Base-by-base conservation (phyloP, 2,329 filamentous ascomycete species). In the Celoporthe dispersa region DNA sequence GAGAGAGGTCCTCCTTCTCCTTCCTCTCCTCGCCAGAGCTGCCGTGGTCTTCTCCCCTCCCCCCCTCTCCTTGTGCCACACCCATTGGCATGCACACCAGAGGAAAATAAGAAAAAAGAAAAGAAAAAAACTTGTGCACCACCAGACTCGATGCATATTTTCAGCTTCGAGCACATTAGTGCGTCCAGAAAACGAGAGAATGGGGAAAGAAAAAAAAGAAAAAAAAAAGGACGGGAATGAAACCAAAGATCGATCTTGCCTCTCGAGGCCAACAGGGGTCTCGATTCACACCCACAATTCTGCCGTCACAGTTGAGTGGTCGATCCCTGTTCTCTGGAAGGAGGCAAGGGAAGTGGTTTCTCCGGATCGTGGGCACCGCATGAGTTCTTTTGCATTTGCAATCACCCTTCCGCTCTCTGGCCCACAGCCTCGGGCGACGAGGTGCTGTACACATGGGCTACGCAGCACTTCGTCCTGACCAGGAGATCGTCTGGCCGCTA, bases 331-430 rank as follows among this genome's bases (percentile, higher is more conserved):
- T 9, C 25, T 35, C 3, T 4, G n/a, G 25, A 28, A 48, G 25
- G n/a, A 19, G 11, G 19, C 16, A 33, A 12, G 9, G 28, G 28
- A 25, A 22, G 37, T 28, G 14, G 44, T 65, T 19, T 25, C 25
- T 28, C 63, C 48, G 51, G 51, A 59, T 57, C 64, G 51, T 33
- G 25, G 25, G 62, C 62, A 62, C 28, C 44, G 51, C 33, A 57
- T 39, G 31, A 39, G 31, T 6, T 22, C n/a, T n/a, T n/a, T 7
- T 57, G 48, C 51, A 57, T 66, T 35, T 57, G 51, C 48, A 39
- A 28, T 62, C n/a, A 16, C 22, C 7, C 22, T 28, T 57, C 25
- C 9, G 44, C 22, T 22, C 8, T 14, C 44, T 25, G 5, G 14
- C 19, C 14, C 19, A 57, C 53, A 57, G 28, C 25, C 6, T 16